Evolutionary conservation across 306 rosid genomes (phyloP).

Genomic region (Rosa rugosa): DNA sequence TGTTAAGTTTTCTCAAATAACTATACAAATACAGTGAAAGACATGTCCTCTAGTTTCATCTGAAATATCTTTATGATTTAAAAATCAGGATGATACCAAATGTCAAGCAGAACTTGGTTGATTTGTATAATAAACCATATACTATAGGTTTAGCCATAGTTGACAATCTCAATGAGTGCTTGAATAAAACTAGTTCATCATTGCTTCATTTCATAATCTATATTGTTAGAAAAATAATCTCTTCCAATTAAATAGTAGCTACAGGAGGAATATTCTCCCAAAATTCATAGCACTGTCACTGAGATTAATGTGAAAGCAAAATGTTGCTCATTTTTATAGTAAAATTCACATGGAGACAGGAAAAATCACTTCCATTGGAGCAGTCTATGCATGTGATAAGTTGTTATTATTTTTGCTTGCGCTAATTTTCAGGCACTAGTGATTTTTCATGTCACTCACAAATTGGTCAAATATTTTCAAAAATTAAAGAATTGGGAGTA

Average conservation of each 20-base stretch:
- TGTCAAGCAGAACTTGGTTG: background rate
- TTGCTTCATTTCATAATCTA: background rate
- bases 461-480: background rate
- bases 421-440: too few relatives aligned
- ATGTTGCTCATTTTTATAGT: background rate
- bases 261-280: background rate
- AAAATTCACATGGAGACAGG: constrained; percentile 7
- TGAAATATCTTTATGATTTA: background rate
- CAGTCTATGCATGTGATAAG: background rate
- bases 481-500: background rate
- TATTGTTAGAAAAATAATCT: too few relatives aligned
- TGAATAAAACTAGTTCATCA: background rate
- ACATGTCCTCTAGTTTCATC: background rate
- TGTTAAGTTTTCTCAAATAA: background rate
- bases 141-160: background rate
- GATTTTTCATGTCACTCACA: background rate
- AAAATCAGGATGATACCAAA: background rate
- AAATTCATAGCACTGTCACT: background rate
- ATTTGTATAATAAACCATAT: background rate
- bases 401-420: too few relatives aligned
- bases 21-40: background rate
- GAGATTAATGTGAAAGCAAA: background rate
- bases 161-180: background rate
- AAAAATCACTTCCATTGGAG: background rate
- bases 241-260: background rate